Percentiles rank a stretch among this genome's conserved stretches.
phyloP scores from a whole-genome alignment of 805 yeast genomes.

The Saccharomycopsis oosterbeekiorum region DNA sequence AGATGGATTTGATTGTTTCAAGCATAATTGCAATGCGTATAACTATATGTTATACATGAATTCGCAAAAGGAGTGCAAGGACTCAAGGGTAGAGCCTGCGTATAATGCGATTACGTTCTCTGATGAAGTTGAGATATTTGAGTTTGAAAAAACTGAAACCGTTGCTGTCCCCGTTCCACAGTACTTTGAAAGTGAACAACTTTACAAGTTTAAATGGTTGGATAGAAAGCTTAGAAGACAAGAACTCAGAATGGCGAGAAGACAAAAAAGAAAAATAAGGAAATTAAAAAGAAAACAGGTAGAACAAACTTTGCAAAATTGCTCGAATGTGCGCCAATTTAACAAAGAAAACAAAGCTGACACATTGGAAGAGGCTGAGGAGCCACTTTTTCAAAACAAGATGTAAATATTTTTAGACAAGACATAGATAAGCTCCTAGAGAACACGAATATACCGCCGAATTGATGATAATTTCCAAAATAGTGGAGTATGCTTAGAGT shows the following conservation, averaged over 20 bases:
- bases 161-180: not conserved
- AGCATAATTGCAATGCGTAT: no score
- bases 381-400: no score
- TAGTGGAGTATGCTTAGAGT: no score
- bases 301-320: not conserved
- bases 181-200: not conserved
- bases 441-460: no score
- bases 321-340: not conserved
- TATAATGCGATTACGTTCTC: not conserved
- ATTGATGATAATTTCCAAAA: no score
- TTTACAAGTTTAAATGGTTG: not conserved
- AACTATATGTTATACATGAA: no score
- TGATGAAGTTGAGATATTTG: not conserved
- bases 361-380: no score
- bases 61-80: no score
- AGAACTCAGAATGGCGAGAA: not conserved
- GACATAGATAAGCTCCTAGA: no score
- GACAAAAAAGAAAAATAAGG: not conserved
- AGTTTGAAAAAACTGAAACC: not conserved
- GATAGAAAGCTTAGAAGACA: not conserved
- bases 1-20: no score
- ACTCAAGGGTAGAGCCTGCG: not conserved
- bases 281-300: not conserved
- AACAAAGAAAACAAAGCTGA: not conserved
- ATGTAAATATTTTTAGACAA: no score